Evolutionary conservation across 257 asterid genomes (phyloP).

Genomic region (Fraxinus excelsior): DNA sequence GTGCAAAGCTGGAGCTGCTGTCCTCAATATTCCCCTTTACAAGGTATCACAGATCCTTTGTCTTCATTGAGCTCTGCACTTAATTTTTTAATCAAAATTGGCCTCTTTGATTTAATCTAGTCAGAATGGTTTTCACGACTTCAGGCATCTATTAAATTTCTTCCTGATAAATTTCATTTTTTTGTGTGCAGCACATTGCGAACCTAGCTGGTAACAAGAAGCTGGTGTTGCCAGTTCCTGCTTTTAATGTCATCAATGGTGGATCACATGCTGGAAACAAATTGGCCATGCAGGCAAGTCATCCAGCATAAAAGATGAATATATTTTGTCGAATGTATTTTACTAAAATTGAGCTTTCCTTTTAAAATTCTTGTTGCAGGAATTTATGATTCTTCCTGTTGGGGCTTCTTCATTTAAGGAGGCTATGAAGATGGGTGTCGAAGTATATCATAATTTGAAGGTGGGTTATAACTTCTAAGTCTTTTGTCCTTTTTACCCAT

Average conservation of each 20-base stretch:
- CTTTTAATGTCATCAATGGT: slow-evolving; percentile 97
- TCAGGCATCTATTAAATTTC: not conserved
- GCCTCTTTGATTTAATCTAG: not conserved
- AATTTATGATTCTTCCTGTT: slow-evolving; percentile 94
- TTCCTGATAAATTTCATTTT: slow-evolving; percentile 7
- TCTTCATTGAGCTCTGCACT: not conserved
- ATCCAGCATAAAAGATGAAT: not conserved
- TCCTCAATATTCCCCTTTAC: slow-evolving; percentile 71
- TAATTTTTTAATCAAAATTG: not conserved
- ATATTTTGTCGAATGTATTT: not conserved
- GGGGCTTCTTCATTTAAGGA: slow-evolving; percentile 96
- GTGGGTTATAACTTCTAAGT: slow-evolving; percentile 33
- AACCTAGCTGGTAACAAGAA: slow-evolving; percentile 92
- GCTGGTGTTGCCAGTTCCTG: slow-evolving; percentile 97
- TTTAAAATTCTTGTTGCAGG: slow-evolving; percentile 43
- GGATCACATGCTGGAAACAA: slow-evolving; percentile 99
- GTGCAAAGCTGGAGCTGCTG: slow-evolving; percentile 95
- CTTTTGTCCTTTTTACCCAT: not conserved
- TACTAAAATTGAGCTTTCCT: not conserved
- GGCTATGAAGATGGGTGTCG: slow-evolving; percentile 99
- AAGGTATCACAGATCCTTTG: slow-evolving; percentile 50
- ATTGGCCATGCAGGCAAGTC: slow-evolving; percentile 94
- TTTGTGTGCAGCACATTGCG: slow-evolving; percentile 80
- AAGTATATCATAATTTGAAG: slow-evolving; percentile 95
- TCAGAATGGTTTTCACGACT: not conserved